These are phyloP conservation scores for Teratosphaeria nubilosa DNA, from an alignment of 2,329 filamentous ascomycete genomes.

Conservation along the genomic window DNA sequence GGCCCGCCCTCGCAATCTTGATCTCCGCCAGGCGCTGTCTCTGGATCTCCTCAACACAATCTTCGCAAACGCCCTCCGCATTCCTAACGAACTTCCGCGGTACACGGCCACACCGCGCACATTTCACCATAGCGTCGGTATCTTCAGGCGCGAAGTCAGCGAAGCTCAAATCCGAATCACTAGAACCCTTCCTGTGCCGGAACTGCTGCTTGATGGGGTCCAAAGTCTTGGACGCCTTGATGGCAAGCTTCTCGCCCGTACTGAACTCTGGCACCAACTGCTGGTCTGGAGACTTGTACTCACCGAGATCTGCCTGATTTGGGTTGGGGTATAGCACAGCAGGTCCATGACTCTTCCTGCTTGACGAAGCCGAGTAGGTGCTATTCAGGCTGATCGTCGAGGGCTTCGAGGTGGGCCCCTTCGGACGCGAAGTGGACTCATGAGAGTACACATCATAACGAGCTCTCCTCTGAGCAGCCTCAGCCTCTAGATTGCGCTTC, in stretches of 20 bases:
- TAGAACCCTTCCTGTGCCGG: neutral
- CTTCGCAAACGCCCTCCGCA: neutral
- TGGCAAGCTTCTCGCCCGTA: neutral
- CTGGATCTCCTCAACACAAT: neutral
- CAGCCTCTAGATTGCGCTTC: neutral
- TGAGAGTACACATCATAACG: neutral
- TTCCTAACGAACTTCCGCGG: neutral
- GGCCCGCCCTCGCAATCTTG: neutral
- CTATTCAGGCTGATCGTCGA: neutral
- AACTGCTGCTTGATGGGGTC: neutral
- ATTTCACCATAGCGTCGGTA: neutral
- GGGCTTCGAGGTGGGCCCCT: neutral
- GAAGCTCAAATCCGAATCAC: slow-evolving; percentile 1
- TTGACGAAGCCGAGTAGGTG: neutral
- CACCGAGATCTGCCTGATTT: neutral
- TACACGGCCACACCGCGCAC: neutral
- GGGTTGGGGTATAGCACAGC: neutral
- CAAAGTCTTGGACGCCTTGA: slow-evolving; percentile 1
- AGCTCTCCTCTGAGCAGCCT: neutral
- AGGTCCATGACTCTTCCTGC: neutral
- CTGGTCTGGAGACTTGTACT: neutral
- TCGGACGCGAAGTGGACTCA: neutral
- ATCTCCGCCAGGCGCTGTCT: neutral
- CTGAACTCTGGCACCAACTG: neutral
- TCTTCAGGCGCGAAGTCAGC: neutral